A percentile compares a stretch with the other conserved stretches of the same genome.
phyloP scores from a whole-genome alignment of 495 filamentous ascomycete genomes.

The Bombardia bombarda region DNA sequence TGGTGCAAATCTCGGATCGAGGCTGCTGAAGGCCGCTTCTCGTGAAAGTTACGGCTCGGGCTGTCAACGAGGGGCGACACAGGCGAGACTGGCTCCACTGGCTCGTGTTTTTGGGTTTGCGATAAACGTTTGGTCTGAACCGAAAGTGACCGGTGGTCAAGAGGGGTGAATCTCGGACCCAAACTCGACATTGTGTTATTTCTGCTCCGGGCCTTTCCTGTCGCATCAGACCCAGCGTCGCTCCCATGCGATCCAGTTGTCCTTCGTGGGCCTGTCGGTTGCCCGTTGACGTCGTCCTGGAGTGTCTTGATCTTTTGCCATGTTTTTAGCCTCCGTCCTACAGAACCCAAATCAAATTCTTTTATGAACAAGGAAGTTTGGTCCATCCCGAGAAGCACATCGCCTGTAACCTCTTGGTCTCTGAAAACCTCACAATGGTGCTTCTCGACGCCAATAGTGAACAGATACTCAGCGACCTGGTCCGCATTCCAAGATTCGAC shows the following conservation, averaged over 20 bases:
- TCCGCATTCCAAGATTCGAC: constrained; percentile 67
- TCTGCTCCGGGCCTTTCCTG: constrained; percentile 33
- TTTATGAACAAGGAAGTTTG: constrained; percentile 89
- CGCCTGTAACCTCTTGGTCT: constrained; percentile 92
- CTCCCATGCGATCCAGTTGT: constrained; percentile 45
- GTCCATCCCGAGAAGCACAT: constrained; percentile 89
- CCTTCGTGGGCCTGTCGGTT: constrained; percentile 26
- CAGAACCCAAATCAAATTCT: constrained; percentile 87
- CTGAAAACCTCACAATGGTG: constrained; percentile 87
- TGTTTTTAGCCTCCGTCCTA: constrained; percentile 80
- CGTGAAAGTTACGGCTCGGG: constrained; percentile 40
- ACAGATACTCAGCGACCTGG: constrained; percentile 79
- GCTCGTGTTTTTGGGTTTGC: constrained; percentile 35
- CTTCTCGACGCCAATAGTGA: constrained; percentile 69
- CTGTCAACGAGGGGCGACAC: constrained; percentile 47
- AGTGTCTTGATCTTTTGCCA: constrained; percentile 90
- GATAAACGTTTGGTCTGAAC: constrained; percentile 34
- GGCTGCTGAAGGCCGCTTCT: constrained; percentile 63
- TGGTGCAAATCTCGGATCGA: constrained; percentile 79
- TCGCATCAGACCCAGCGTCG: constrained; percentile 44
- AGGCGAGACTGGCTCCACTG: constrained; percentile 29
- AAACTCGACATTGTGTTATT: constrained; percentile 69
- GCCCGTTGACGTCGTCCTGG: constrained; percentile 67
- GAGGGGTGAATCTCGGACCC: constrained; percentile 51
- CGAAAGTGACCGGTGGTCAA: constrained; percentile 29